Percentiles rank a stretch among this genome's conserved stretches.
Evolutionary conservation across 352 stramenopile genomes (phyloP).

Genomic region (Phytophthora crassamura): DNA sequence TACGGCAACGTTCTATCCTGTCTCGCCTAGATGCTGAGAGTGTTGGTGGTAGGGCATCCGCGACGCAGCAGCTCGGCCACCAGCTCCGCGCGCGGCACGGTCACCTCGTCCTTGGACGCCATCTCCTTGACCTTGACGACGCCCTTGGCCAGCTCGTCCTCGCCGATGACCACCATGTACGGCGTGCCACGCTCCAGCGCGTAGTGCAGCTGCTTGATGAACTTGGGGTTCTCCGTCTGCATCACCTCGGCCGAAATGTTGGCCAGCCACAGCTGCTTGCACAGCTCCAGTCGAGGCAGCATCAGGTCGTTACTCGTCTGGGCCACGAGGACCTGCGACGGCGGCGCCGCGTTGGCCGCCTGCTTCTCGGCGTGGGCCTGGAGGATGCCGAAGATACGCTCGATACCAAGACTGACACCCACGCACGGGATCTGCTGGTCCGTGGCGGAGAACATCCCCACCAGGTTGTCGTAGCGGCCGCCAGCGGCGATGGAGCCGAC

Average conservation of each 20-base stretch:
- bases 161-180: conserved; percentile 97
- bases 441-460: conserved; percentile 97
- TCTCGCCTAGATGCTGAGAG: conserved; percentile 60
- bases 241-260: conserved; percentile 97
- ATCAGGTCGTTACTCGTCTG: conserved; percentile 83
- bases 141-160: conserved; percentile 94
- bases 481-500: conserved; percentile 98
- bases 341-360: conserved; percentile 32
- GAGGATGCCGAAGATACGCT: conserved; percentile 99
- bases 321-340: conserved; percentile 95
- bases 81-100: conserved; percentile 74
- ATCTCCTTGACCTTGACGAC: conserved; percentile 98
- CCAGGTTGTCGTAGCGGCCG: conserved; percentile 98
- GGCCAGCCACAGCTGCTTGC: conserved; percentile 84
- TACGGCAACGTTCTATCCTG: conserved; percentile 18
- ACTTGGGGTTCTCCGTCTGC: conserved; percentile 96
- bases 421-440: conserved; percentile 97
- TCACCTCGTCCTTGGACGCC: conserved; percentile 91
- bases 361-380: conserved; percentile 91
- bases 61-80: conserved; percentile 76
- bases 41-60: conserved; percentile 73
- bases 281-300: conserved; percentile 75
- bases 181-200: conserved; percentile 95
- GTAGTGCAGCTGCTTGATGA: conserved; percentile 97
- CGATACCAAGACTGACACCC: conserved; percentile 98